Evolutionary conservation across 1,284 basidiomycete genomes (phyloP), one percentile per base, ranked within the genome.

Genomic region (Irpex lacteus): DNA sequence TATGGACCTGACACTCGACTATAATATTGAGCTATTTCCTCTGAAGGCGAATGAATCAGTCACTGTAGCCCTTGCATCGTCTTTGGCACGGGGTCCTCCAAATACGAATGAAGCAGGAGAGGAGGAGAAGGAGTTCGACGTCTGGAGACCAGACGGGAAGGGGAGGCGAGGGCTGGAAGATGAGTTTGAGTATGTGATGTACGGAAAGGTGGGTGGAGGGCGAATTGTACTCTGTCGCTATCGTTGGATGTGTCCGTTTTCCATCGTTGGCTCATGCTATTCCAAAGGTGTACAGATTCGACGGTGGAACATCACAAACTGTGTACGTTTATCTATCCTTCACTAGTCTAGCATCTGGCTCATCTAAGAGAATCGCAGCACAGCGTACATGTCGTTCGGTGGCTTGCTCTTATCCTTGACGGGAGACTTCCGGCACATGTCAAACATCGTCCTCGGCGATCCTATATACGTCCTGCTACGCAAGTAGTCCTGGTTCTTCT

Each of bases 131-230:
- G 88, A 93, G 67, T 80, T 84, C 62, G 85, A 92, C 73, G 85
- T 93, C 59, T 96, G 96, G 94, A 80, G 96, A 75, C 92, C 95
- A 74, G 91, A 95, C 78, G 87, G 93, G 61, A 94, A 93, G 77
- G 91, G 94, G 3, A 84, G 87, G 69, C 82, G 90, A 73, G 96
- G 96, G 0, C 76, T 99, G 37, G 96, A 98, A 67, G 94, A 96
- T 66, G 96, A 98, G 70, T 99, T 95, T 72, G 97, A 98, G 74
- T 99, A 99, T 81, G 97, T 99, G 68, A 98, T 98, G 96, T 96
- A 95, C 75, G 97, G 97, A 54, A 98, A 98, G 88, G 94, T 96
- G 70, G 52, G 50, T 60, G 15, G 11, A 56, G n/a, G 34, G 54
- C 54, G 34, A 36, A 34, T 13, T n/a, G 57, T 3, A 2, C 44